These are phyloP conservation scores for Neolentinus lepideus DNA, from an alignment of 1,284 basidiomycete species.

Conservation along the genomic window DNA sequence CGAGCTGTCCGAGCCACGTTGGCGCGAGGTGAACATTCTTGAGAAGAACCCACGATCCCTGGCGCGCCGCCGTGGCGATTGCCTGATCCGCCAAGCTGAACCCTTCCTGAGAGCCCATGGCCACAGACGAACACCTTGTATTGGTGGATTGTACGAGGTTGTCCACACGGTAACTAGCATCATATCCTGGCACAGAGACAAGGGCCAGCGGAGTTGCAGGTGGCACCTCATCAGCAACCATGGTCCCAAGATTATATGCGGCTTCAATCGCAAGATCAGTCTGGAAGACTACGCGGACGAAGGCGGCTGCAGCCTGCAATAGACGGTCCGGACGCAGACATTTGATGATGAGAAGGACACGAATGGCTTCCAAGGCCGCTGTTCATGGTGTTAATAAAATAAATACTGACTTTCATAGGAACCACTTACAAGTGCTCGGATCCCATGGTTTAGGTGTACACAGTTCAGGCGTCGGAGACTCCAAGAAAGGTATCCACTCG, in stretches of 20 bases:
- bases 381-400: constrained; percentile 9
- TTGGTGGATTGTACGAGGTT: constrained; percentile 77
- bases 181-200: constrained; percentile 92
- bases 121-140: constrained; percentile 77
- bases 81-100: constrained; percentile 91
- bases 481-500: constrained; percentile 76
- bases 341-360: constrained; percentile 76
- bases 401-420: neutral
- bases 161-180: constrained; percentile 93
- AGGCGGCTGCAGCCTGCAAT: constrained; percentile 71
- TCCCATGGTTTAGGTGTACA: constrained; percentile 77
- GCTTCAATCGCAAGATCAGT: constrained; percentile 72
- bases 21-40: constrained; percentile 96
- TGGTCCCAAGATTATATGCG: constrained; percentile 64
- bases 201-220: constrained; percentile 83
- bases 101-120: constrained; percentile 99
- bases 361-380: constrained; percentile 72
- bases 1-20: constrained; percentile 89
- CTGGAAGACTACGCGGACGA: constrained; percentile 71
- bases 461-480: constrained; percentile 65
- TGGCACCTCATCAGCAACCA: constrained; percentile 76
- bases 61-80: constrained; percentile 83
- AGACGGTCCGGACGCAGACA: constrained; percentile 88
- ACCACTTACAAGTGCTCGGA: constrained; percentile 56
- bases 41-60: constrained; percentile 90